Evolutionary conservation across 2,329 filamentous ascomycete species (phyloP).

Genomic region (Exophiala spinifera): DNA sequence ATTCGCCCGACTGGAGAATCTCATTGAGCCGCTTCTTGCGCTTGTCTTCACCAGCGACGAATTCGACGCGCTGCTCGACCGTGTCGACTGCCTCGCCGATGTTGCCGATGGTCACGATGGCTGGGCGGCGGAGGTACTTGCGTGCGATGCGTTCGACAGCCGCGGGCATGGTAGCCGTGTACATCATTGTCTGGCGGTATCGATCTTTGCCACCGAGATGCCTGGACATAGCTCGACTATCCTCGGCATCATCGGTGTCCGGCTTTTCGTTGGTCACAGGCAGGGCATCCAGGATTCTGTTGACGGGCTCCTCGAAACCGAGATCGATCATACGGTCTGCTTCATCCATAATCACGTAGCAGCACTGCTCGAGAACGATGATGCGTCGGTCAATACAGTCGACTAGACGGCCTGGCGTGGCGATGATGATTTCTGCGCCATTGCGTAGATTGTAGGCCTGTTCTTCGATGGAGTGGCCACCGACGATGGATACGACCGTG

Average conservation of each 20-base stretch:
- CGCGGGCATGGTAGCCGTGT: slow-evolving; percentile 95
- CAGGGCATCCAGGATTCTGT: slow-evolving; percentile 92
- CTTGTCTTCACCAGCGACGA: slow-evolving; percentile 86
- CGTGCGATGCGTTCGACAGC: slow-evolving; percentile 93
- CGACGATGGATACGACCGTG: slow-evolving; percentile 94
- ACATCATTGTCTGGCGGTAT: slow-evolving; percentile 99
- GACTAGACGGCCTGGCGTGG: slow-evolving; percentile 93
- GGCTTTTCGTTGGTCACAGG: slow-evolving; percentile 93
- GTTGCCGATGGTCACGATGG: slow-evolving; percentile 92
- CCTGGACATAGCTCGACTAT: slow-evolving; percentile 77
- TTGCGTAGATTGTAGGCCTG: slow-evolving; percentile 86
- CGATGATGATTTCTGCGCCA: slow-evolving; percentile 95
- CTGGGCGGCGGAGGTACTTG: slow-evolving; percentile 89
- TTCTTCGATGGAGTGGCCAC: slow-evolving; percentile 91
- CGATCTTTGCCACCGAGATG: slow-evolving; percentile 71
- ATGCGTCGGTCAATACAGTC: slow-evolving; percentile 94
- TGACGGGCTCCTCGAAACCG: slow-evolving; percentile 95
- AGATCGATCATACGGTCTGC: slow-evolving; percentile 99
- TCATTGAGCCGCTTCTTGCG: slow-evolving; percentile 94
- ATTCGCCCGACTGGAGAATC: slow-evolving; percentile 77
- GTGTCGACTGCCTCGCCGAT: slow-evolving; percentile 95
- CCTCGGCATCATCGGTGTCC: slow-evolving; percentile 86
- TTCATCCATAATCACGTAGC: slow-evolving; percentile 99
- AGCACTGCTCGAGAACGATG: slow-evolving; percentile 90
- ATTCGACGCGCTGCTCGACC: slow-evolving; percentile 94